These are phyloP conservation scores for Eurotiales sp. DNA, from an alignment of 2,329 filamentous ascomycete genomes.

Conservation along the genomic window DNA sequence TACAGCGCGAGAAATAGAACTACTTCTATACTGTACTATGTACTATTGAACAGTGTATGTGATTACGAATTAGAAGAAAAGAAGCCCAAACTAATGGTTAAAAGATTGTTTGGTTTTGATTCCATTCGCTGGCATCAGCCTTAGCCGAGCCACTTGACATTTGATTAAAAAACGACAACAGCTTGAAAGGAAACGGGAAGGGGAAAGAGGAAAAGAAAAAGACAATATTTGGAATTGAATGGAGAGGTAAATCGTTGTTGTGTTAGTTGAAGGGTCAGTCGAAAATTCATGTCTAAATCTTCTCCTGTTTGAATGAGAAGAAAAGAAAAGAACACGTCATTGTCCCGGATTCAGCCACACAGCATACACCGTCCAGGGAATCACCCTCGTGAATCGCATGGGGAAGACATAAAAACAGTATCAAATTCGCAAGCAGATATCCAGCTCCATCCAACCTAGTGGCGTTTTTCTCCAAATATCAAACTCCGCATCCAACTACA, in stretches of 20 bases:
- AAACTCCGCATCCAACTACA: conserved; percentile 41
- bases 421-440: conserved; percentile 16
- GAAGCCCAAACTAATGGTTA: background rate
- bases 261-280: no score
- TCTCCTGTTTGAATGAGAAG: no score
- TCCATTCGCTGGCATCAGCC: background rate
- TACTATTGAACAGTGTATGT: background rate
- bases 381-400: no score
- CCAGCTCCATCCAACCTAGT: conserved; percentile 33
- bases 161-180: conserved; percentile 10
- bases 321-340: no score
- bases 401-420: background rate
- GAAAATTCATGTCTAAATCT: no score
- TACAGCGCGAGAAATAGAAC: background rate
- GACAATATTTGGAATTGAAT: conserved; percentile 36
- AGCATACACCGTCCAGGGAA: no score
- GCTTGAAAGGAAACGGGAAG: conserved; percentile 12
- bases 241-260: conserved; percentile 23
- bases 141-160: no score
- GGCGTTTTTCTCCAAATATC: conserved; percentile 37
- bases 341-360: no score
- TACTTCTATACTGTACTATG: background rate
- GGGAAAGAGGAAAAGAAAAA: conserved; percentile 28
- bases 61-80: background rate
- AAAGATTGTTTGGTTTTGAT: background rate